Base-by-base conservation (phyloP, 164 flowering plant genomes). In the Euptelea pleiosperma region DNA sequence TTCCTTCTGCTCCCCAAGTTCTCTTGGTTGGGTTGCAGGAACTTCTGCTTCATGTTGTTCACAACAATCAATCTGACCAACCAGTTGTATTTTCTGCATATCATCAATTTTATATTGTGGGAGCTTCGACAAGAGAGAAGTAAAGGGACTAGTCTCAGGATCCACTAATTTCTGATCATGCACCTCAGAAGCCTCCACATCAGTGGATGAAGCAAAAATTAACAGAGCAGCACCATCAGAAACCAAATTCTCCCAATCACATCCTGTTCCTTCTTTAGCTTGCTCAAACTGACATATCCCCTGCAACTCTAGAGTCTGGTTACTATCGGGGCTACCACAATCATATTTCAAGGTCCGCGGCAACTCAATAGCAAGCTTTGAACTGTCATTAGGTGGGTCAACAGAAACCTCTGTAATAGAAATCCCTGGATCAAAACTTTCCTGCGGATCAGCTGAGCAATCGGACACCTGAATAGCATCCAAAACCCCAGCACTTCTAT, bases 241-340 rank as follows among this genome's bases (percentile, higher is more conserved):
- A 22, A 82, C 77, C 74, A 93, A 63, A 65, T 67, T 76, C 60
- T 80, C 87, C 99, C 97, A 87, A 45, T 82, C 91, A 78, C 74
- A 75, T 48, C 69, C 82, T 12, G 79, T 3, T 37, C 48, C 75
- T 57, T 58, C 88, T 59, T 60, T 72, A 24, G 50, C 73, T 56
- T 63, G 68, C 63, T 72, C 77, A 28, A 57, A 53, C 54, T 69
- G 71, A 61, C 64, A 60, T 12, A 64, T 53, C 26, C 51, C 74
- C 19, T 63, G 64, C 16, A 65, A 18, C n/a, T 71, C 67, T 25
- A 29, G 64, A 6, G 39, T 63, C 43, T 62, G 43, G 31, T 58
- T 65, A 67, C 62, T 42, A 2, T 66, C 70, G 3, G 77, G 82
- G 60, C 79, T 77, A 53, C 62, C 73, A 66, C 75, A 78, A 50